Percentiles rank a stretch among this genome's conserved stretches.
Conservation (phyloP, 257 asterid species). For the Forsythia suspensa region DNA sequence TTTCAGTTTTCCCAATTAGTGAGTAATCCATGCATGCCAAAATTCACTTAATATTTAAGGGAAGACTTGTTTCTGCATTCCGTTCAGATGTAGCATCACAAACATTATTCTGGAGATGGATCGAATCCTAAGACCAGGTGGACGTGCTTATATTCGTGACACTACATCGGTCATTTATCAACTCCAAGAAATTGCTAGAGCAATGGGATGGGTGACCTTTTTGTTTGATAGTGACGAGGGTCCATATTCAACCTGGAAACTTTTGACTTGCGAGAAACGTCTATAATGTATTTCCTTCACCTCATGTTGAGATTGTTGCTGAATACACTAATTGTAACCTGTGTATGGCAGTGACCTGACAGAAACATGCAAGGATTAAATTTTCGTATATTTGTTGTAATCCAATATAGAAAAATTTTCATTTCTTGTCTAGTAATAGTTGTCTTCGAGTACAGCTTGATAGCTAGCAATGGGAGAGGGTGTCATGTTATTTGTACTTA, state of each 20-base stretch:
- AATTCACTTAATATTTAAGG: background rate
- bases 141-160: constrained; percentile 65
- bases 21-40: background rate
- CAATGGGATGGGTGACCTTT: constrained; percentile 60
- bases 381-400: background rate
- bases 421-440: background rate
- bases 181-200: constrained; percentile 46
- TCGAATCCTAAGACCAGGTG: constrained; percentile 67
- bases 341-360: background rate
- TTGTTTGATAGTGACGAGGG: constrained; percentile 57
- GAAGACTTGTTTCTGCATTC: background rate
- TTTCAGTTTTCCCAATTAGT: background rate
- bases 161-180: constrained; percentile 36
- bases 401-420: background rate
- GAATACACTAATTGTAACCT: background rate
- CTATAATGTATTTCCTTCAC: constrained; percentile 17
- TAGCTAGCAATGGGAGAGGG: too few relatives aligned
- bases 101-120: constrained; percentile 75
- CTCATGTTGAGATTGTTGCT: background rate
- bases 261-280: constrained; percentile 55
- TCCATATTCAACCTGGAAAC: constrained; percentile 61
- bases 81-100: constrained; percentile 52
- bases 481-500: too few relatives aligned
- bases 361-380: background rate
- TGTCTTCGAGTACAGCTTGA: background rate